phyloP scores from a whole-genome alignment of 108 stramenopile species.

The Conticribra guillardii region DNA sequence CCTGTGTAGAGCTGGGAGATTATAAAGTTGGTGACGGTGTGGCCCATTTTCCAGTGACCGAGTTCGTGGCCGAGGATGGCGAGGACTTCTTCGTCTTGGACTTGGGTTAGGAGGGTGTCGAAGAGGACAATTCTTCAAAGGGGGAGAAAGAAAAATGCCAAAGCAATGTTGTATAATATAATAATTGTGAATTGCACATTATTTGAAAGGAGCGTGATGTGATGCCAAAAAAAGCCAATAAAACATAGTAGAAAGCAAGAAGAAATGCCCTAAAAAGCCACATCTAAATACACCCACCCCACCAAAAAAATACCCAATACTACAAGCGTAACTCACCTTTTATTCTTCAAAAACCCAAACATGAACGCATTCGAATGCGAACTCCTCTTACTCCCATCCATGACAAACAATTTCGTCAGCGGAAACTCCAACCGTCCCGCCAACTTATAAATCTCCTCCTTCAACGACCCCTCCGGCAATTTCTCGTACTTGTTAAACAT shows the following conservation, averaged over 20 bases:
- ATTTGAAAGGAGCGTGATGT: too few relatives aligned
- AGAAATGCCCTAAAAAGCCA: background rate
- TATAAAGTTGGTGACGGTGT: conserved; percentile 92
- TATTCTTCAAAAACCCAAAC: conserved; percentile 97
- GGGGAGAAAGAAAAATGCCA: background rate
- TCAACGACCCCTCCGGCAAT: conserved; percentile 88
- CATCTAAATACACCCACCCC: background rate
- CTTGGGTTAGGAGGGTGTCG: conserved; percentile 95
- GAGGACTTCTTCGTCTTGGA: conserved; percentile 87
- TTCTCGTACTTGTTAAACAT: conserved; percentile 98
- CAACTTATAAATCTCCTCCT: conserved; percentile 87
- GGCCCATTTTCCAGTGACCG: conserved; percentile 98
- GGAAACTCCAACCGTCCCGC: conserved; percentile 92
- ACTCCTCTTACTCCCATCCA: conserved; percentile 97
- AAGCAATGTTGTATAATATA: too few relatives aligned
- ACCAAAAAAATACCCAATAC: background rate
- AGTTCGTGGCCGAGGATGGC: conserved; percentile 94
- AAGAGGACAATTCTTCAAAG: conserved; percentile 93
- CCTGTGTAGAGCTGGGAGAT: conserved; percentile 92
- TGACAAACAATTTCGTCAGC: conserved; percentile 96
- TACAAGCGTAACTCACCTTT: conserved; percentile 46
- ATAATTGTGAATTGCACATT: too few relatives aligned
- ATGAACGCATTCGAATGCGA: conserved; percentile 99
- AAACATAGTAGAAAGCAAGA: background rate
- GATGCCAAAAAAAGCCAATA: too few relatives aligned